Base-by-base conservation (phyloP, 1,139 yeast species). In the Sugiyamaella pinicola region DNA sequence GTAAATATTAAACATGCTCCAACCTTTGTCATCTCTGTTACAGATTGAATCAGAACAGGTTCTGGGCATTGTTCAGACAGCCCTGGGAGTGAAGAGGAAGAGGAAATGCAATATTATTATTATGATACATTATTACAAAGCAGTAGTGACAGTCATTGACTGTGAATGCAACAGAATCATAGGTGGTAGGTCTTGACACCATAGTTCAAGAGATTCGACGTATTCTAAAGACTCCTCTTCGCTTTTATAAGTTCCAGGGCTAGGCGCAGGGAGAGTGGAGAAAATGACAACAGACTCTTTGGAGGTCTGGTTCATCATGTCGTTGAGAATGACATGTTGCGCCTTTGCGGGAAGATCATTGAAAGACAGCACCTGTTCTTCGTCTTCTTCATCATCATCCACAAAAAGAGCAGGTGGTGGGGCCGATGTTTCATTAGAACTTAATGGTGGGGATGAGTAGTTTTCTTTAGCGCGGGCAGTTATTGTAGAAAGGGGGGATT, bases 61-160 rank as follows among this genome's bases (percentile, higher is more conserved):
- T 24, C 8, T 24, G 28, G 9, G 28, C 28, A 9, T 6, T 24
- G 8, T 24, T 24, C 6, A 24, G 21, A 18, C 39, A 19, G 15
- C 8, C 9, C 7, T 24, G 13, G 15, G 13, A 13, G 15, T 18
- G 28, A 10, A 37, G 10, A 38, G 24, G 5, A 35, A 35, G n/a
- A n/a, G 8, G 9, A 26, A 41, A 41, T 26, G 45, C 35, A 10
- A 41, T 15, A 24, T 12, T 21, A 24, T 15, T 26, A 26, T 26
- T 24, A 24, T 24, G 9, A 17, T 33, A 43, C 18, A 26, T 61
- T 73, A 87, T 58, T n/a, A n/a, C n/a, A 87, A 74, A 19, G 95
- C 90, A 10, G 97, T 91, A 0, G 99, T 93, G 1, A 93, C 98
- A 0, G 99, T 93, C 74, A 91, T 89, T 0, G 96, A 85, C 69